These are phyloP conservation scores for Penicillium herquei DNA, from an alignment of 495 filamentous ascomycete species.

Conservation along the genomic window DNA sequence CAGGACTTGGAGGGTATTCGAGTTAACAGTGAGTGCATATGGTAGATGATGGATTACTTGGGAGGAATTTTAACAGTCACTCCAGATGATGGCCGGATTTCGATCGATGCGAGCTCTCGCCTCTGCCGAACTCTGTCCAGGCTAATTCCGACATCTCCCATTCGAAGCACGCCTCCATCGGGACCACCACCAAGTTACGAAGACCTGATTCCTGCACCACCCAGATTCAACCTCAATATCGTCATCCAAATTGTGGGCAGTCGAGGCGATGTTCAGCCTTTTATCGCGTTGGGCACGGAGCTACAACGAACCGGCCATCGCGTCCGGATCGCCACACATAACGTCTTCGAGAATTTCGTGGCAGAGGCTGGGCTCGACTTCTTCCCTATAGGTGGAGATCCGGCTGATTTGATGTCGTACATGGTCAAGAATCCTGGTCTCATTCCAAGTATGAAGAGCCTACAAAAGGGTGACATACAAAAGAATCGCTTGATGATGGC, in stretches of 20 bases:
- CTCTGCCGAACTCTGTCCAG: no score
- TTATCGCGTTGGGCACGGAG: not conserved
- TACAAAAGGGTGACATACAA: not conserved
- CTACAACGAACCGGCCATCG: not conserved
- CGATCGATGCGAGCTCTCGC: no score
- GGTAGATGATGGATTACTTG: no score
- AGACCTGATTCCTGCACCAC: no score
- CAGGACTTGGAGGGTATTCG: no score
- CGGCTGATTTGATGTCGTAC: not conserved
- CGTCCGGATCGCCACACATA: not conserved
- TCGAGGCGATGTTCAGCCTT: not conserved
- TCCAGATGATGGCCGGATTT: no score
- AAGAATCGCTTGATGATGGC: not conserved
- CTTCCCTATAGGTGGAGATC: not conserved
- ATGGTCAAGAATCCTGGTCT: not conserved
- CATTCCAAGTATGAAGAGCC: not conserved
- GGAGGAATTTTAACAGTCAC: no score
- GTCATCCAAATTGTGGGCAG: not conserved
- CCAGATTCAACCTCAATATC: not conserved
- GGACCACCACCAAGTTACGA: no score
- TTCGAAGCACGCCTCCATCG: no score
- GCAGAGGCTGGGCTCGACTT: not conserved
- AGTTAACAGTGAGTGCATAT: no score
- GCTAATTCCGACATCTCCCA: no score
- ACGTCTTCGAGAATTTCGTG: not conserved